Evolutionary conservation across 2,329 filamentous ascomycete genomes (phyloP), one percentile per base, ranked within the genome.

Genomic region (Ilyonectria robusta): DNA sequence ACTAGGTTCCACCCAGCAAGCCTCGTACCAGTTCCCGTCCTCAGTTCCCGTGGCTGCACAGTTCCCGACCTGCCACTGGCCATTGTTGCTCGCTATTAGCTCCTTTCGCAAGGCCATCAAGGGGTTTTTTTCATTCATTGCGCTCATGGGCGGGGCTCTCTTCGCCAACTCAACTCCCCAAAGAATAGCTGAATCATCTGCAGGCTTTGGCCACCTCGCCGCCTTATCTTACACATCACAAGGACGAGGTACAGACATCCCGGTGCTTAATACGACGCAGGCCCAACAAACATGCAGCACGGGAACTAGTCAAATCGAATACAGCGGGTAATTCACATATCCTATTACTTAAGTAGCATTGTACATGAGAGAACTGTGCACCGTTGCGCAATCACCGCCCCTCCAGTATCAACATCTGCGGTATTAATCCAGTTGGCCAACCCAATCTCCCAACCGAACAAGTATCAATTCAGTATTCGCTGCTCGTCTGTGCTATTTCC

Each of bases 311-410:
- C 48, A 21, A 51, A 33, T 35, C n/a, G 50, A 33, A 31, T 35
- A 21, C 50, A 23, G 50, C 10, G 33, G 46, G 13, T 47, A 70
- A 55, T 60, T 53, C 51, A 67, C 54, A 61, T 56, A 59, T 75
- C 67, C 62, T 69, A 75, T 76, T 76, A 75, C 58, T 59, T 66
- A 74, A 59, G 37, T 64, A 59, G 59, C 69, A 63, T 67, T 62
- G 57, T 63, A 71, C 50, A 66, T 33, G 56, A 68, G 59, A 60
- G 29, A 62, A 68, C 60, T 31, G 55, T 42, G 40, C 15, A 42
- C n/a, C 15, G n/a, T n/a, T n/a, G 40, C 37, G 53, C 55, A 59
- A 63, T 64, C 69, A 64, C 33, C 54, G 21, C 33, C 59, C 55
- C 37, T 44, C 53, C 31, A 21, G 51, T 55, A 58, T 54, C 66